Evolutionary conservation across 352 stramenopile genomes (phyloP).

Genomic region (Phytophthora rubi): DNA sequence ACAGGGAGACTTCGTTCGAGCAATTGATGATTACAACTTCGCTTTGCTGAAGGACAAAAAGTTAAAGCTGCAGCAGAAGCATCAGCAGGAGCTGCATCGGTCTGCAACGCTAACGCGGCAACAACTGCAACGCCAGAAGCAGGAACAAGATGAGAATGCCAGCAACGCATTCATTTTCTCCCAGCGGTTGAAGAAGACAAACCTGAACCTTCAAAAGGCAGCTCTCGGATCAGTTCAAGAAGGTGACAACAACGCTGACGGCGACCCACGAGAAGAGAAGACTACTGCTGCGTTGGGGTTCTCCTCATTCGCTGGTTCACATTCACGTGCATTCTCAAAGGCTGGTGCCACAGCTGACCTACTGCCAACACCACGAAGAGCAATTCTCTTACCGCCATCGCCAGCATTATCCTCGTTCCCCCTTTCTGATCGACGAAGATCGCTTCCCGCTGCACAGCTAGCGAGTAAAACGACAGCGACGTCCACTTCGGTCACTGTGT

Average conservation of each 20-base stretch:
- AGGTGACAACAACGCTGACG: conserved; percentile 29
- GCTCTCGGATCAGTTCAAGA: background rate
- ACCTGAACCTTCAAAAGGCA: background rate
- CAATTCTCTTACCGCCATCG: conserved; percentile 12
- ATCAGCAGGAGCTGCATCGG: conserved; percentile 37
- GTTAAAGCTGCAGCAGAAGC: conserved; percentile 49
- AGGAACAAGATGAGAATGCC: conserved; percentile 35
- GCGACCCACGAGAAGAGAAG: conserved; percentile 14
- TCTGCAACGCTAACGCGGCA: conserved; percentile 30
- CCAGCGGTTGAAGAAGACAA: conserved; percentile 16
- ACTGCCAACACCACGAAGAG: conserved; percentile 5
- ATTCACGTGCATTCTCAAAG: conserved; percentile 8
- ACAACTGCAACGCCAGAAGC: conserved; percentile 32
- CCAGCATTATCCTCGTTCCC: conserved; percentile 8
- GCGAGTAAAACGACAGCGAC: background rate
- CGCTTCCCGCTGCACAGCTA: background rate
- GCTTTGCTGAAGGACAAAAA: conserved; percentile 85
- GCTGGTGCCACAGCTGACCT: conserved; percentile 1
- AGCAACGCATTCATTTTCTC: conserved; percentile 23
- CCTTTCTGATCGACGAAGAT: conserved; percentile 13
- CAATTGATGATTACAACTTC: conserved; percentile 92
- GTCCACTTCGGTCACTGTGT: background rate
- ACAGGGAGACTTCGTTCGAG: conserved; percentile 81
- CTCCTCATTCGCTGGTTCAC: conserved; percentile 9
- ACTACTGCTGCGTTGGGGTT: background rate